These are phyloP conservation scores for Fusarium chlamydosporum DNA, from an alignment of 2,329 filamentous ascomycete species.

Conservation along the genomic window DNA sequence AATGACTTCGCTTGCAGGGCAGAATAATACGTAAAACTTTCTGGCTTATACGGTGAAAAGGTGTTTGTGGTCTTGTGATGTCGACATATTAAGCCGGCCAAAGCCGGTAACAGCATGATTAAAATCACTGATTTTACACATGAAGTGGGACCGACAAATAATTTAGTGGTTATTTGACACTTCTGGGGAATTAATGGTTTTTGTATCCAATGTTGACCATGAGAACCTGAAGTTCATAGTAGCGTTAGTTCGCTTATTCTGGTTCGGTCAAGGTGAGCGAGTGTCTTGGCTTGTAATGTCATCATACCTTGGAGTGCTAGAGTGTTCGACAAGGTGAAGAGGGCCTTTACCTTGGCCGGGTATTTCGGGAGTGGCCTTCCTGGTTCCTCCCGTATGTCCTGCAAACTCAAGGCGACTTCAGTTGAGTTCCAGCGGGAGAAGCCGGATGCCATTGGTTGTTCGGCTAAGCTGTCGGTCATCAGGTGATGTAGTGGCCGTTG, in stretches of 20 bases:
- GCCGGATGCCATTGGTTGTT: slow-evolving; percentile 26
- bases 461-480: slow-evolving; percentile 39
- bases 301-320: neutral
- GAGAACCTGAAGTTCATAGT: neutral
- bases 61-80: neutral
- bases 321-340: neutral
- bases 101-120: slow-evolving; percentile 6
- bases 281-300: neutral
- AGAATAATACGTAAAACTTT: neutral
- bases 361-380: slow-evolving; percentile 9
- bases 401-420: neutral
- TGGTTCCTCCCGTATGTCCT: neutral
- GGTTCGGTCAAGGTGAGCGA: neutral
- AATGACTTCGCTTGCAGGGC: neutral
- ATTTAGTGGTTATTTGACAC: neutral
- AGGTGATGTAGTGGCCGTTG: neutral
- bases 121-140: neutral
- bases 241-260: neutral
- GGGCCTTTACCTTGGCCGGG: slow-evolving; percentile 4
- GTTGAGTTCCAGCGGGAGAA: slow-evolving; percentile 23
- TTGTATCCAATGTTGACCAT: neutral
- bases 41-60: neutral
- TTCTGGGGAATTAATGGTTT: neutral
- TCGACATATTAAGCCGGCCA: slow-evolving; percentile 12
- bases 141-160: neutral